Percentiles rank a stretch among this genome's conserved stretches.
Evolutionary conservation across 257 asterid genomes (phyloP).

Genomic region (Jacaranda mimosifolia): DNA sequence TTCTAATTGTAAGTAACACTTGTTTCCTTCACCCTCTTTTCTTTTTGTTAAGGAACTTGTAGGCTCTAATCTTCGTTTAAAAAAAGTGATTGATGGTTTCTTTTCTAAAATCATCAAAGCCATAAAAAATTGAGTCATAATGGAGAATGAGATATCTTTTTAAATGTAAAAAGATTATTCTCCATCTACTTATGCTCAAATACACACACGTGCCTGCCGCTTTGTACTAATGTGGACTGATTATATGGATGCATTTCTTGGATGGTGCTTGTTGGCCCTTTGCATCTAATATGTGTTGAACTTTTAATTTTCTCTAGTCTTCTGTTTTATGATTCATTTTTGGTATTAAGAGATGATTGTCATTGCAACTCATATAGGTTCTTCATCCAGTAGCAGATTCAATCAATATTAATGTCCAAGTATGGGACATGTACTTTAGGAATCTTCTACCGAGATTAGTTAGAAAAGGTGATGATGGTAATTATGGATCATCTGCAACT

Average conservation of each 20-base stretch:
- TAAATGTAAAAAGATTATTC: not conserved
- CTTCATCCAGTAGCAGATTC: slow-evolving; percentile 69
- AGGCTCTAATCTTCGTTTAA: too few species aligned
- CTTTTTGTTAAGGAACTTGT: too few species aligned
- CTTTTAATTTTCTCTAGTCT: not conserved
- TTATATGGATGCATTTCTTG: not conserved
- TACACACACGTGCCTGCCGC: not conserved
- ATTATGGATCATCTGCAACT: slow-evolving; percentile 77
- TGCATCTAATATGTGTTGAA: not conserved
- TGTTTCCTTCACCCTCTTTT: not conserved
- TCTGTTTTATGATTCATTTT: not conserved
- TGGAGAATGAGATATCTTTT: not conserved
- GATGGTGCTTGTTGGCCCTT: not conserved
- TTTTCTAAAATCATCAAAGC: too few species aligned
- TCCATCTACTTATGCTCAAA: not conserved
- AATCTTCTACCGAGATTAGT: slow-evolving; percentile 83
- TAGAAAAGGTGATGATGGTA: slow-evolving; percentile 84
- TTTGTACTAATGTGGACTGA: not conserved
- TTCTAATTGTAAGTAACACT: not conserved
- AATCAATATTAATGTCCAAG: slow-evolving; percentile 69
- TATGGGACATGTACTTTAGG: slow-evolving; percentile 82
- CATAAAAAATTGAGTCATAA: not conserved
- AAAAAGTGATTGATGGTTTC: not conserved
- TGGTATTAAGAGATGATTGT: not conserved
- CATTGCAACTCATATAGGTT: slow-evolving; percentile 54